phyloP scores from a whole-genome alignment of 148 eudicot species.

The Rhododendron molle region DNA sequence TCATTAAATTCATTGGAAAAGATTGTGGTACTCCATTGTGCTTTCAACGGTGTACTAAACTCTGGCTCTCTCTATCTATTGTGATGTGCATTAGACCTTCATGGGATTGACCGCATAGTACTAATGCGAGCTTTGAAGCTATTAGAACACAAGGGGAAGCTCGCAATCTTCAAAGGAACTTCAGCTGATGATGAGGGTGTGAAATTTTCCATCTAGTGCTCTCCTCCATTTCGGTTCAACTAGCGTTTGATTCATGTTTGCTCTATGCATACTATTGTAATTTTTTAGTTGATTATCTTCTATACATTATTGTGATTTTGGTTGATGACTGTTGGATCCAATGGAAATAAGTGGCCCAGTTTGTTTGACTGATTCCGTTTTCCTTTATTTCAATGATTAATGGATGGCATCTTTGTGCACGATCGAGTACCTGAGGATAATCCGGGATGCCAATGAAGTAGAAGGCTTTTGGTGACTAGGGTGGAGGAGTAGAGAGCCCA shows the following conservation, averaged over 20 bases:
- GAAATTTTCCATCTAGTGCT: constrained; percentile 63
- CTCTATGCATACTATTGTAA: neutral
- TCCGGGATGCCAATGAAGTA: too few relatives aligned
- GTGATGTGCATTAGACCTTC: constrained; percentile 52
- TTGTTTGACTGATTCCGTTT: neutral
- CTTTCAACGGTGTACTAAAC: neutral
- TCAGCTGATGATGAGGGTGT: constrained; percentile 89
- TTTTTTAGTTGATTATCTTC: neutral
- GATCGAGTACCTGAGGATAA: too few relatives aligned
- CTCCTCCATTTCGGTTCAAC: neutral
- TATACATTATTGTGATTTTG: neutral
- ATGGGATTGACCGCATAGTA: constrained; percentile 76
- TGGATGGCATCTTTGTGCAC: neutral
- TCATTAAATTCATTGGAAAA: neutral
- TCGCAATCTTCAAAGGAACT: constrained; percentile 84
- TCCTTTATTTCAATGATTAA: neutral
- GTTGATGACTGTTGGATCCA: neutral
- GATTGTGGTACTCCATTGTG: neutral
- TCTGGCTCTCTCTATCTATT: neutral
- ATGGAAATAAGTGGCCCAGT: neutral
- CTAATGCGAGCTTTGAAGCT: constrained; percentile 82
- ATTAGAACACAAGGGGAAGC: constrained; percentile 88
- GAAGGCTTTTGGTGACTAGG: too few relatives aligned
- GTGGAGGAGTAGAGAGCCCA: too few relatives aligned
- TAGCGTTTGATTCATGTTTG: neutral